These are phyloP conservation scores for Sistotremastrum niveocremeum DNA, from an alignment of 768 basidiomycete genomes.

Conservation along the genomic window DNA sequence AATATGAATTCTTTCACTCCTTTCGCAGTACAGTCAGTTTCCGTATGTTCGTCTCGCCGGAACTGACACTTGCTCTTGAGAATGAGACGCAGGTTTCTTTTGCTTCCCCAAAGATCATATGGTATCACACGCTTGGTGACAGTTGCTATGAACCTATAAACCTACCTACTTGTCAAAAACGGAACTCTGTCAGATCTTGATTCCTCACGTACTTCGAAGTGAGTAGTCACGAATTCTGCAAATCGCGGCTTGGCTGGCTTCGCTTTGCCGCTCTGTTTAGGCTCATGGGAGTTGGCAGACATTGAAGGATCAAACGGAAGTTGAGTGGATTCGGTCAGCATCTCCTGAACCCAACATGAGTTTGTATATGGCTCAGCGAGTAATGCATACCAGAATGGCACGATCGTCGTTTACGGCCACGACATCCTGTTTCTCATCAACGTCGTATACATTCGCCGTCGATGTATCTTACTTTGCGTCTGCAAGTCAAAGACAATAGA, in stretches of 20 bases:
- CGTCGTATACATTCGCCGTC: background rate
- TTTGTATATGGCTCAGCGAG: background rate
- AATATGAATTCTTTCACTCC: slow-evolving; percentile 65
- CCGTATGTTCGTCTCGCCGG: background rate
- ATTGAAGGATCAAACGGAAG: slow-evolving; percentile 38
- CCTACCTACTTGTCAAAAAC: slow-evolving; percentile 25
- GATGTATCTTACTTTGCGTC: slow-evolving; percentile 46
- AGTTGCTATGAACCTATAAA: slow-evolving; percentile 50
- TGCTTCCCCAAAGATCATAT: slow-evolving; percentile 64
- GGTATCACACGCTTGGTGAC: slow-evolving; percentile 64
- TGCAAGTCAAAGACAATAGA: slow-evolving; percentile 53
- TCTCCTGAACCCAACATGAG: slow-evolving; percentile 34
- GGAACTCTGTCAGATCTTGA: background rate
- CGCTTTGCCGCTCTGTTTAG: slow-evolving; percentile 31
- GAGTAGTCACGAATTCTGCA: slow-evolving; percentile 56
- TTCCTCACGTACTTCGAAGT: slow-evolving; percentile 39
- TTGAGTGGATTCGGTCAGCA: slow-evolving; percentile 58
- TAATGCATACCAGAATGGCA: slow-evolving; percentile 40
- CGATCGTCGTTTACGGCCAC: slow-evolving; percentile 5
- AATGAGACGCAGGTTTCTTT: slow-evolving; percentile 46
- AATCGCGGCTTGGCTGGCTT: slow-evolving; percentile 56
- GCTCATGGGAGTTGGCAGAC: slow-evolving; percentile 34
- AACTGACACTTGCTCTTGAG: slow-evolving; percentile 32
- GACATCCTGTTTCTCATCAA: background rate
- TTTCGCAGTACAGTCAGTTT: slow-evolving; percentile 15